Conservation (phyloP, 345 rosid genomes). For the Salix koriyanagi region DNA sequence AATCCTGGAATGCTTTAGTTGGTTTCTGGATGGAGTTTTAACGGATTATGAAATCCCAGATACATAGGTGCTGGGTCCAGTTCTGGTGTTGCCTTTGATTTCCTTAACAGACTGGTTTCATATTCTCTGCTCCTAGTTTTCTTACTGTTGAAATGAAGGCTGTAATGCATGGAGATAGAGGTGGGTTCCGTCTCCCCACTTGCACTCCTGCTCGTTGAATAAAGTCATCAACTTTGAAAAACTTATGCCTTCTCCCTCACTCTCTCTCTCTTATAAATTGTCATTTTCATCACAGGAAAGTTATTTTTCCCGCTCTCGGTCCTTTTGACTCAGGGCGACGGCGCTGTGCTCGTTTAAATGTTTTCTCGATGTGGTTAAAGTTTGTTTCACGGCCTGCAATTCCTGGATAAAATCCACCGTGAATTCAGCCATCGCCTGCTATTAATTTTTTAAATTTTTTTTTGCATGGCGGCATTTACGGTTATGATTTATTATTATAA, state of each 20-base stretch:
- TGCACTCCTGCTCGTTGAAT: neutral
- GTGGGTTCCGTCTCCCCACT: neutral
- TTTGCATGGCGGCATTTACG: neutral
- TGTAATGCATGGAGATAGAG: constrained; percentile 16
- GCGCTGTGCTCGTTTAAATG: neutral
- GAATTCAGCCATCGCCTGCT: neutral
- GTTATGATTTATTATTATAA: neutral
- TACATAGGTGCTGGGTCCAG: constrained; percentile 23
- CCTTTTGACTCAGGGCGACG: too few relatives aligned
- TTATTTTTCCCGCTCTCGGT: too few relatives aligned
- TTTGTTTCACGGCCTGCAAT: neutral
- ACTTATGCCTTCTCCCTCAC: neutral
- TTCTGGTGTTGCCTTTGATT: constrained; percentile 22
- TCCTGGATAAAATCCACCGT: too few relatives aligned
- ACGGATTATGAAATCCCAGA: constrained; percentile 21
- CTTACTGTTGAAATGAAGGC: constrained; percentile 22
- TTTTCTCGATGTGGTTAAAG: neutral
- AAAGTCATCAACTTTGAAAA: constrained; percentile 5
- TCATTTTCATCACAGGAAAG: too few relatives aligned
- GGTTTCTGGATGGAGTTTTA: constrained; percentile 29
- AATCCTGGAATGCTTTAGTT: constrained; percentile 30
- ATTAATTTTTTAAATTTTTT: too few relatives aligned
- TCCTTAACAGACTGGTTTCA: constrained; percentile 21
- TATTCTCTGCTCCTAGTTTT: constrained; percentile 17
- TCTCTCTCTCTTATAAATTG: too few relatives aligned